phyloP scores from a whole-genome alignment of 2,329 filamentous ascomycete genomes.

The Pestalotiopsis fici region DNA sequence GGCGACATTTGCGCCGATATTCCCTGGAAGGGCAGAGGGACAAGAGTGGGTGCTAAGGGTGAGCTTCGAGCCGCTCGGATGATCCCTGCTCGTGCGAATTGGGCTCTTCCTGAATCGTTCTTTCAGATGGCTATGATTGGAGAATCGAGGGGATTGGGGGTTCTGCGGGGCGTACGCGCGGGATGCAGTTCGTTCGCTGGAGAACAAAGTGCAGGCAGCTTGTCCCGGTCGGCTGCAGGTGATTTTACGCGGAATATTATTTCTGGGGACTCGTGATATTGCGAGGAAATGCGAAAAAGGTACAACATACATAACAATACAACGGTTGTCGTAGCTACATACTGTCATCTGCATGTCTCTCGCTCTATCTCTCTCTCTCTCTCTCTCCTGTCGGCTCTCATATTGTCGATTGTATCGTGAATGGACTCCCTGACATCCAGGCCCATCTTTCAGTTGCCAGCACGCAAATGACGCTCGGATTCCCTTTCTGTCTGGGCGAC shows the following conservation, averaged over 20 bases:
- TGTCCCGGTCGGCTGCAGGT: background rate
- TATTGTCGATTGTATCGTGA: background rate
- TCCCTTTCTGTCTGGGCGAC: background rate
- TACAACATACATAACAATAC: background rate
- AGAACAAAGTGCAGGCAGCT: background rate
- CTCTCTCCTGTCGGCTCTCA: background rate
- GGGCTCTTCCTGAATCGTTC: slow-evolving; percentile 8
- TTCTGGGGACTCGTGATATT: slow-evolving; percentile 8
- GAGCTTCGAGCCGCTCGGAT: background rate
- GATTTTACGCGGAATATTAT: slow-evolving; percentile 4
- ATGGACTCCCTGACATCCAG: background rate
- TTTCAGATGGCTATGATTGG: slow-evolving; percentile 3
- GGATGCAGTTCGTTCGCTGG: slow-evolving; percentile 7
- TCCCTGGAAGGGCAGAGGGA: background rate
- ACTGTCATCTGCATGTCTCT: background rate
- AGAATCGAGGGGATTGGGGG: slow-evolving; percentile 5
- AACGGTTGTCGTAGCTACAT: background rate
- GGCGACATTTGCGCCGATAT: background rate
- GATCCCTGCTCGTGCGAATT: slow-evolving; percentile 1
- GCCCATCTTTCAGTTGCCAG: background rate
- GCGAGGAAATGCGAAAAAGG: background rate
- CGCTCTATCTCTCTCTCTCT: background rate
- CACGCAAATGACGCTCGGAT: background rate
- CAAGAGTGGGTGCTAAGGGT: background rate
- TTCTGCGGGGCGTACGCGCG: slow-evolving; percentile 6